A percentile compares a stretch with the other conserved stretches of the same genome.
Evolutionary conservation across 345 rosid species (phyloP).

Genomic region (Pistacia vera): DNA sequence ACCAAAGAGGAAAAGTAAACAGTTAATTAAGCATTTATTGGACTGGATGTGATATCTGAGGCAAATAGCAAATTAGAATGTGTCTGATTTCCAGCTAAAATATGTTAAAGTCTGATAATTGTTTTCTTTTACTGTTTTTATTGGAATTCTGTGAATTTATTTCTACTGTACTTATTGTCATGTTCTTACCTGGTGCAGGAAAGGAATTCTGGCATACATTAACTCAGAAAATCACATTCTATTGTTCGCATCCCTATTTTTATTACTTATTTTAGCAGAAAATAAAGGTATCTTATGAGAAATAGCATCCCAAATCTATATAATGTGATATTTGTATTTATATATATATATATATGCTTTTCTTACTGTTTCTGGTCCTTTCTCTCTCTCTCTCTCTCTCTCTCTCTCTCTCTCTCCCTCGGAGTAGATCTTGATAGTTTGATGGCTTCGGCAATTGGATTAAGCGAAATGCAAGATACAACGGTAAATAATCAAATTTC

Average conservation of each 20-base stretch:
- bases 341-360: background rate
- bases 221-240: constrained; percentile 49
- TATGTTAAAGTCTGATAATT: background rate
- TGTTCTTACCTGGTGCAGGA: constrained; percentile 36
- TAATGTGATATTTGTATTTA: background rate
- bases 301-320: background rate
- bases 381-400: too few species aligned
- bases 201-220: constrained; percentile 40
- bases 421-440: constrained; percentile 42
- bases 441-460: constrained; percentile 29
- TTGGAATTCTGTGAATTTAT: constrained; percentile 9
- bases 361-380: background rate
- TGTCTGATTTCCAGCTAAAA: background rate
- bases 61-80: background rate
- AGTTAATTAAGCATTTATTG: background rate
- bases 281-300: constrained; percentile 48
- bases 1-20: background rate
- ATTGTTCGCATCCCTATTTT: constrained; percentile 48
- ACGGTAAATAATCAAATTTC: constrained; percentile 35
- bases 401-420: constrained; percentile 2
- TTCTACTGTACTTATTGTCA: constrained; percentile 2
- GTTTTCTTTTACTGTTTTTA: background rate
- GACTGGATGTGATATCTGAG: background rate
- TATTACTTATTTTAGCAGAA: constrained; percentile 52
- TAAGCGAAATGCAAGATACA: constrained; percentile 28